phyloP scores from a whole-genome alignment of 164 flowering plant genomes.

The Buxus sempervirens region DNA sequence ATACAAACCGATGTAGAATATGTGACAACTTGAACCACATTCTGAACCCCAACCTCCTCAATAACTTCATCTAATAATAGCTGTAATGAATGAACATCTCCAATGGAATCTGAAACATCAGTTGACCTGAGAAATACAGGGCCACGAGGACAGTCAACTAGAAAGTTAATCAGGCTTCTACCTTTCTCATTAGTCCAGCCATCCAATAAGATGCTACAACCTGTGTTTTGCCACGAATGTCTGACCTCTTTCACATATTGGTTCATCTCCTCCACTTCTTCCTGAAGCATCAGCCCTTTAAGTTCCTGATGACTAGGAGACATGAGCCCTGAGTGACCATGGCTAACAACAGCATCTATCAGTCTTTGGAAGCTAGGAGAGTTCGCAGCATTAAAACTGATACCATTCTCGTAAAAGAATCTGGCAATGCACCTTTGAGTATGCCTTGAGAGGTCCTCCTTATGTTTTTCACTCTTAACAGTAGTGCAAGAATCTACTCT shows the following conservation, averaged over 20 bases:
- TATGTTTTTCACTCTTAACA: slow-evolving; percentile 2
- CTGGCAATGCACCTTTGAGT: slow-evolving; percentile 38
- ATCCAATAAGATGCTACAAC: slow-evolving; percentile 75
- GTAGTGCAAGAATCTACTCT: slow-evolving; percentile 4
- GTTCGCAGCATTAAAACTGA: slow-evolving; percentile 34
- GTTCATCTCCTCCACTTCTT: slow-evolving; percentile 36
- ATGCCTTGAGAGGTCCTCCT: slow-evolving; percentile 15
- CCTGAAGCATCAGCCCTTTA: slow-evolving; percentile 45
- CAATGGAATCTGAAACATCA: slow-evolving; percentile 36
- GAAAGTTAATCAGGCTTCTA: slow-evolving; percentile 34
- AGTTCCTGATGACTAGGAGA: slow-evolving; percentile 45
- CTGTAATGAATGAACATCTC: slow-evolving; percentile 32
- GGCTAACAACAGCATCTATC: slow-evolving; percentile 25
- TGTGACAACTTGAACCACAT: slow-evolving; percentile 60
- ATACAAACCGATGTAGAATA: slow-evolving; percentile 31
- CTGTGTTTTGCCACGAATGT: slow-evolving; percentile 60
- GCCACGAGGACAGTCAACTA: slow-evolving; percentile 56
- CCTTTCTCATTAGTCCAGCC: slow-evolving; percentile 55
- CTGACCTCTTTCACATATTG: slow-evolving; percentile 34
- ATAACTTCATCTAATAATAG: slow-evolving; percentile 38
- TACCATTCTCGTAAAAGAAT: slow-evolving; percentile 50
- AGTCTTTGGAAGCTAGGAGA: slow-evolving; percentile 42
- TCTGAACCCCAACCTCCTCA: slow-evolving; percentile 49
- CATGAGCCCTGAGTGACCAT: slow-evolving; percentile 14
- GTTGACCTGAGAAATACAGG: slow-evolving; percentile 46